Percentiles rank a stretch among this genome's conserved stretches.
phyloP scores from a whole-genome alignment of 305 asterid species.

The Galium porrigens region DNA sequence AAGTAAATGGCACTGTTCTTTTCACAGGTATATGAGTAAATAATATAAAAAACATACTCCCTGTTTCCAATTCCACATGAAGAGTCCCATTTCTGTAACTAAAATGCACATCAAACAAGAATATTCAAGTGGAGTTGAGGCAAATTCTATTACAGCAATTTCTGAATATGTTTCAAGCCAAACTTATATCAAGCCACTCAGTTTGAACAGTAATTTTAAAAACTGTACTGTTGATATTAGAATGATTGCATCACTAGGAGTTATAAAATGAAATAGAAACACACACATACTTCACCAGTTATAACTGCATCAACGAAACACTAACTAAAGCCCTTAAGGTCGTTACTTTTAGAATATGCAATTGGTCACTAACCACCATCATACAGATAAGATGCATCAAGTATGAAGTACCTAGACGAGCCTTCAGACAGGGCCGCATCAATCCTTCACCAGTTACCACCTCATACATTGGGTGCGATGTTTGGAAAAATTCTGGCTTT shows the following conservation, averaged over 20 bases:
- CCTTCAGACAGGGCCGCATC: constrained; percentile 87
- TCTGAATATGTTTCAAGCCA: not conserved
- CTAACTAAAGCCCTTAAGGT: not conserved
- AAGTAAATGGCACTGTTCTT: not conserved
- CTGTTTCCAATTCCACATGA: not conserved
- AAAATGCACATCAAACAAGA: not conserved
- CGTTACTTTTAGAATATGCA: constrained; percentile 2
- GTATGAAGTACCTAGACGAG: constrained; percentile 45
- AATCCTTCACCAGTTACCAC: constrained; percentile 89
- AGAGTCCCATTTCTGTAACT: not conserved
- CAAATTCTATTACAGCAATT: not conserved
- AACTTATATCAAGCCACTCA: not conserved
- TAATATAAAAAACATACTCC: too few relatives aligned
- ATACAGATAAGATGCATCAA: not conserved
- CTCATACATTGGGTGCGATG: constrained; percentile 81
- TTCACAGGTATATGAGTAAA: not conserved
- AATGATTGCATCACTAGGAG: not conserved
- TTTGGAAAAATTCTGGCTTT: constrained; percentile 86
- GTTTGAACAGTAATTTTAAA: too few relatives aligned
- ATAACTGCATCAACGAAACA: not conserved
- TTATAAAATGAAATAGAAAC: not conserved
- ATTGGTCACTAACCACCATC: not conserved
- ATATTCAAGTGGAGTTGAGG: not conserved
- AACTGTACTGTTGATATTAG: not conserved
- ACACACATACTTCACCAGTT: not conserved